phyloP scores from a whole-genome alignment of 75 land plant genomes.

The Sequoiadendron giganteum region DNA sequence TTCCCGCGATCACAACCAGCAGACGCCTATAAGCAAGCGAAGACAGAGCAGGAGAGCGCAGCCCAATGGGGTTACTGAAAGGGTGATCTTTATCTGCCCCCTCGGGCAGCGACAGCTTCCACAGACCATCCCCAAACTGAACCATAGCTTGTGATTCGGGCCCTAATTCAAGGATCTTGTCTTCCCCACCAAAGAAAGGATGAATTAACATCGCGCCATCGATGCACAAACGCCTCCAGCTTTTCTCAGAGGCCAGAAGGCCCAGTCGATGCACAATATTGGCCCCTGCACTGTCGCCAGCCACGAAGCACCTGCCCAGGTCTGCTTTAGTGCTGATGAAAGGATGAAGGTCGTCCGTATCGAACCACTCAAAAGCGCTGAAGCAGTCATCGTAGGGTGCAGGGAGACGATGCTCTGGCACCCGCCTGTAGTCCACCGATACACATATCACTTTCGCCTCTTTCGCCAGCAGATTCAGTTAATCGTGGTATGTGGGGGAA shows the following conservation, averaged over 20 bases:
- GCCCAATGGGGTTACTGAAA: conserved; percentile 34
- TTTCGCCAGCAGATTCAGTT: conserved; percentile 30
- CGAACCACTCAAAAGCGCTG: conserved; percentile 41
- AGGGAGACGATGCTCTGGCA: conserved; percentile 50
- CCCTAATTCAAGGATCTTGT: conserved; percentile 19
- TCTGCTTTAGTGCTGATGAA: conserved; percentile 27
- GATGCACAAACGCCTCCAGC: conserved; percentile 4
- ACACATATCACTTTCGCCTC: conserved; percentile 30
- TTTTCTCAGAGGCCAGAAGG: background rate
- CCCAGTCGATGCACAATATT: conserved; percentile 61
- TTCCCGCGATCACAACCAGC: conserved; percentile 50
- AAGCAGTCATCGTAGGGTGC: conserved; percentile 52
- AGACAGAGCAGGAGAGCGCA: background rate
- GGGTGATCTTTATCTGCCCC: conserved; percentile 46
- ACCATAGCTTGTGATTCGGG: conserved; percentile 11
- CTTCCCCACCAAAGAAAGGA: conserved; percentile 59
- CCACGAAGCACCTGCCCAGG: conserved; percentile 29
- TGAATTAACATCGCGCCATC: conserved; percentile 45
- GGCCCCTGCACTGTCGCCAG: conserved; percentile 73
- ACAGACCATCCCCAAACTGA: conserved; percentile 38
- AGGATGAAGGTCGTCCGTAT: background rate
- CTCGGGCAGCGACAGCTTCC: conserved; percentile 46
- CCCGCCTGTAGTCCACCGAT: conserved; percentile 56
- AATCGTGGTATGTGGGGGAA: conserved; percentile 22
- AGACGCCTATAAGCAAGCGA: conserved; percentile 35